Conservation (phyloP, 2,329 filamentous ascomycete genomes). For the Colletotrichum trifolii region DNA sequence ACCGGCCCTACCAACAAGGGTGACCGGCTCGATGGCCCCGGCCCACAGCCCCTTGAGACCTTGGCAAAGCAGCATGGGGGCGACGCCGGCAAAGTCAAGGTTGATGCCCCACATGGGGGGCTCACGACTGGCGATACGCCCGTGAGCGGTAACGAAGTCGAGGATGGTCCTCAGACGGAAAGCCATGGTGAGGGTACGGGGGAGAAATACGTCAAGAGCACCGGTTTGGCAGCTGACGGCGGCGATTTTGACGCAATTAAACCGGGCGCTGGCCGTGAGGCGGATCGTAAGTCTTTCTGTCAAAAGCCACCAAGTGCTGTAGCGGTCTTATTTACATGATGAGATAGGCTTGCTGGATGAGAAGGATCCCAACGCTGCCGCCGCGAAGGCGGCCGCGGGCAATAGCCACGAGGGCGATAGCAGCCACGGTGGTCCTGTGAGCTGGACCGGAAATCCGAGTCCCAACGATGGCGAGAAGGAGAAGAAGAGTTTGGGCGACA, state of each 20-base stretch:
- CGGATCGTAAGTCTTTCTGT: constrained; percentile 65
- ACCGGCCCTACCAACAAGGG: constrained; percentile 47
- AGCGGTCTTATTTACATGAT: constrained; percentile 37
- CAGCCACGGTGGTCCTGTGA: constrained; percentile 35
- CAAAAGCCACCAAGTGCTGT: background rate
- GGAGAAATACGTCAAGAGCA: constrained; percentile 66
- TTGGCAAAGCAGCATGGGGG: constrained; percentile 49
- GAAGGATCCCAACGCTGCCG: constrained; percentile 49
- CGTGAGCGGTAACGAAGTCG: constrained; percentile 37
- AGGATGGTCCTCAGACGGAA: constrained; percentile 33
- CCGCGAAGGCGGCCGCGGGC: constrained; percentile 29
- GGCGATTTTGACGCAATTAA: constrained; percentile 74
- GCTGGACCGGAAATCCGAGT: background rate
- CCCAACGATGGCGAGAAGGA: constrained; percentile 43
- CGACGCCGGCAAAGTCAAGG: constrained; percentile 42
- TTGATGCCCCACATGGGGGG: background rate
- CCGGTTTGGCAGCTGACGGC: constrained; percentile 71
- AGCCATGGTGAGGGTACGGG: constrained; percentile 59
- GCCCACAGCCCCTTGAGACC: constrained; percentile 54
- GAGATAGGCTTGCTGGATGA: constrained; percentile 62
- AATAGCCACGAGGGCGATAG: constrained; percentile 38
- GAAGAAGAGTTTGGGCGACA: constrained; percentile 68
- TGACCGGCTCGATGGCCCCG: constrained; percentile 53
- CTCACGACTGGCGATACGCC: no score
- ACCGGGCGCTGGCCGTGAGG: constrained; percentile 73